Percentiles rank a stretch among this genome's conserved stretches.
Conservation (phyloP, 768 basidiomycete species). For the Cantharellus anzutake region DNA sequence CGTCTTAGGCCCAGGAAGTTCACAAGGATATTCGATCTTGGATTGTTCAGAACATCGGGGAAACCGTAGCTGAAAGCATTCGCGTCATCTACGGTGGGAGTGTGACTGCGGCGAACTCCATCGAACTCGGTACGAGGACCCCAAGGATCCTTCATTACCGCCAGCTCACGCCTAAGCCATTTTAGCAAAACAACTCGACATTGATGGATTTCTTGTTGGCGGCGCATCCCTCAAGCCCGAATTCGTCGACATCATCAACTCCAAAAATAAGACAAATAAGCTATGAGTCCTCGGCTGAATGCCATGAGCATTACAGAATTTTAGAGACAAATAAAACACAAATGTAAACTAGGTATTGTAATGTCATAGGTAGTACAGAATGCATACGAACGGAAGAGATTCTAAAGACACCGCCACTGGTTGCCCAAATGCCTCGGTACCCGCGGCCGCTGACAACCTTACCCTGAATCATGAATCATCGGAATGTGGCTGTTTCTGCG, state of each 20-base stretch:
- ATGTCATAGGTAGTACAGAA: too few relatives aligned
- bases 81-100: constrained; percentile 94
- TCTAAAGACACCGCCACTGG: too few relatives aligned
- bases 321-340: too few relatives aligned
- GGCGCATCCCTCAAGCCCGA: constrained; percentile 97
- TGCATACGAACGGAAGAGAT: too few relatives aligned
- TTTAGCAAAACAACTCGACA: constrained; percentile 54
- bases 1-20: constrained; percentile 69
- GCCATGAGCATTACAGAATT: too few relatives aligned
- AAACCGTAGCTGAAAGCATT: constrained; percentile 46
- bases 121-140: constrained; percentile 53
- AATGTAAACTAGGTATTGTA: too few relatives aligned
- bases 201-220: constrained; percentile 96
- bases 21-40: constrained; percentile 70
- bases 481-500: not conserved
- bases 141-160: not conserved
- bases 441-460: too few relatives aligned
- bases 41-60: constrained; percentile 43
- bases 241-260: constrained; percentile 80
- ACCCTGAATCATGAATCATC: too few relatives aligned
- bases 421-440: too few relatives aligned
- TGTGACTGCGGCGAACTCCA: constrained; percentile 75
- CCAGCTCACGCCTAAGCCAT: not conserved
- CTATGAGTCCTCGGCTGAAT: too few relatives aligned
- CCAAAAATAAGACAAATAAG: not conserved